Evolutionary conservation across 2,329 filamentous ascomycete genomes (phyloP), one percentile per base, ranked within the genome.

Genomic region (Ustulina deusta): DNA sequence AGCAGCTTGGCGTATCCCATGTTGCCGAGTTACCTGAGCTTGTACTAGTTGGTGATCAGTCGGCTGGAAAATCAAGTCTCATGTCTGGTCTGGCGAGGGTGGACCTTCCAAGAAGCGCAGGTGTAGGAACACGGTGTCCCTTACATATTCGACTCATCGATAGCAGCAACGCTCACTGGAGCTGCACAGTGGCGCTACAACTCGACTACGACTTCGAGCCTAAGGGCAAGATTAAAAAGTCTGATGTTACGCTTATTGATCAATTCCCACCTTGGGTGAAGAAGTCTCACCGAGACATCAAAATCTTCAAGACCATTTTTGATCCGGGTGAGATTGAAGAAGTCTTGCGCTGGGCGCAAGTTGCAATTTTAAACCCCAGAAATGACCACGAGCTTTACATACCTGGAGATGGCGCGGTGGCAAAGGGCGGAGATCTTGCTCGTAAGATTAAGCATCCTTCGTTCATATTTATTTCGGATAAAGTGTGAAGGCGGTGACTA

Each of bases 41-140:
- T 10, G 91, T 95, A 6, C 87, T 97, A 0, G 89, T 97, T 0
- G 94, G 94, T 0, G 93, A 97, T 56, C 94, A 97, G 74, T 92
- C 89, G 0, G 91, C 93, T 0, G 94, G 94, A 0, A 97, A 97
- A 76, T 93, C 90, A 0, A 93, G 74, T 42, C 60, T 78, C 15
- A 78, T 78, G 77, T 83, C 85, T 58, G 85, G 83, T 0, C 81
- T 87, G 67, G 76, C 80, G 1, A 87, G 86, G 9, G 89, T 92
- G 60, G 85, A 86, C 42, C 83, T 91, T 0, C 90, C 90, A 0
- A 82, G 87, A 9, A 78, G 75, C 40, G 76, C 75, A 27, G 77
- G 77, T 32, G 77, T 78, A 1, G 97, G 94, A 74, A 97, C 94
- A 0, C 82, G 91, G 0, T 97, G 93, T 65, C 93, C 93, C 0